A percentile compares a stretch with the other conserved stretches of the same genome.
These are phyloP conservation scores for Flaveria sonorensis DNA, from an alignment of 129 eudicot species.

Conservation along the genomic window DNA sequence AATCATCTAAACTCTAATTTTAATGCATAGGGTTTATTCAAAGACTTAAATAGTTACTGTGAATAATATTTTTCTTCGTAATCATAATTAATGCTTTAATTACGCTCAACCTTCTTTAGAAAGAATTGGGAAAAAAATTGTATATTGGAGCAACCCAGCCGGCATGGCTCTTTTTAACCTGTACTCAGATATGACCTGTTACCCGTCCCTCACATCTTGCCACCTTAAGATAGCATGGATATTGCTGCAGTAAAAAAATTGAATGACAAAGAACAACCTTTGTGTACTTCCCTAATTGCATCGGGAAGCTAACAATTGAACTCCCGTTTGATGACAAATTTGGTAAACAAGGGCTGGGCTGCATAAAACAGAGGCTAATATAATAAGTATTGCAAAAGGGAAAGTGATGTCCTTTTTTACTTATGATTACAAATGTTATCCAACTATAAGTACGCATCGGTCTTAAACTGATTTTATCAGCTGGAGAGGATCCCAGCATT, in stretches of 20 bases:
- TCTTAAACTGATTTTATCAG: constrained; percentile 50
- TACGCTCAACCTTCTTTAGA: background rate
- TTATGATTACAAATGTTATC: background rate
- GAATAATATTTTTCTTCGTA: background rate
- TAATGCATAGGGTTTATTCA: background rate
- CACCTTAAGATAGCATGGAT: background rate
- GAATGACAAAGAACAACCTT: constrained; percentile 47
- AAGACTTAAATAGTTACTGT: background rate
- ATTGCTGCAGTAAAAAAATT: background rate
- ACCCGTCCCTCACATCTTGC: background rate
- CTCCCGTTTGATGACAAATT: constrained; percentile 53
- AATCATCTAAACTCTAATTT: background rate
- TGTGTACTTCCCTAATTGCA: constrained; percentile 79
- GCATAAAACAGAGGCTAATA: constrained; percentile 25
- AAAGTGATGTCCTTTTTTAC: background rate
- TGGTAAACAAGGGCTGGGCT: constrained; percentile 77
- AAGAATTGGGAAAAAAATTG: background rate
- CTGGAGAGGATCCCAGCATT: constrained; percentile 76
- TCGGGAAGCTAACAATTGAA: constrained; percentile 45
- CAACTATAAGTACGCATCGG: constrained; percentile 42
- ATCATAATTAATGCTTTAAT: background rate
- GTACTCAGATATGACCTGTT: background rate
- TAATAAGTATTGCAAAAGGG: background rate
- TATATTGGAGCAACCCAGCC: background rate
- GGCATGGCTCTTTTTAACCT: background rate